Evolutionary conservation across 805 yeast species (phyloP), one percentile per base, ranked within the genome.

Genomic region (Myxozyma neotropica): DNA sequence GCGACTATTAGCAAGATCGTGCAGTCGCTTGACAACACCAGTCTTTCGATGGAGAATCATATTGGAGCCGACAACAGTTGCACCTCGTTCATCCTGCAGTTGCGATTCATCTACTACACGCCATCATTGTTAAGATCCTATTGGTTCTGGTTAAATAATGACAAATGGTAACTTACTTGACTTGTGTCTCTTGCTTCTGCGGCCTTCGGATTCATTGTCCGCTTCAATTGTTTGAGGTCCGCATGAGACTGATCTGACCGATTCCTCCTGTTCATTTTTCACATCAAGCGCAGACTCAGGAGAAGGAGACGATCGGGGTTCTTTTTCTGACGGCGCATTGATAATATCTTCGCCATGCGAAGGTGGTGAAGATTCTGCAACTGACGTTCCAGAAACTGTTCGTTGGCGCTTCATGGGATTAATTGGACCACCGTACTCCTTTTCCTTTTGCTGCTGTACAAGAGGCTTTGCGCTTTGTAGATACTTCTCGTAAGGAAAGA

Each of bases 401-500:
- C 65, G 58, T 21, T 44, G 39, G 15, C 66, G 63, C 33, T 55
- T 60, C 23, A 43, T 10, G 2, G 64, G 63, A 27, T 55, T 55
- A 12, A 56, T 19, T 8, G 66, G 66, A 3, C 64, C 64, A 3
- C 66, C 66, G n/a, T 43, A 36, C 36, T 60, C 66, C 23, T 51
- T 59, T 27, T 53, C 61, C 12, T 52, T 24, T 48, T 57, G 65
- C 38, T 56, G 61, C 55, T 61, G 64, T 4, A 65, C 67, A 17
- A 55, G 29, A 3, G 68, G 64, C 42, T 66, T 62, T 29, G 64
- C 65, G 26, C 45, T 45, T 21, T 45, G 64, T 21, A 71, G 50
- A 52, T 65, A 72, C n/a, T 38, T 39, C 39, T 71, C 74, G 44
- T 69, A 72, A 2, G 75, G 75, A 33, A 48, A 47, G 10, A 69